Conservation (phyloP, 2,329 filamentous ascomycete genomes). For the Aspergillus ochraceoroseus region DNA sequence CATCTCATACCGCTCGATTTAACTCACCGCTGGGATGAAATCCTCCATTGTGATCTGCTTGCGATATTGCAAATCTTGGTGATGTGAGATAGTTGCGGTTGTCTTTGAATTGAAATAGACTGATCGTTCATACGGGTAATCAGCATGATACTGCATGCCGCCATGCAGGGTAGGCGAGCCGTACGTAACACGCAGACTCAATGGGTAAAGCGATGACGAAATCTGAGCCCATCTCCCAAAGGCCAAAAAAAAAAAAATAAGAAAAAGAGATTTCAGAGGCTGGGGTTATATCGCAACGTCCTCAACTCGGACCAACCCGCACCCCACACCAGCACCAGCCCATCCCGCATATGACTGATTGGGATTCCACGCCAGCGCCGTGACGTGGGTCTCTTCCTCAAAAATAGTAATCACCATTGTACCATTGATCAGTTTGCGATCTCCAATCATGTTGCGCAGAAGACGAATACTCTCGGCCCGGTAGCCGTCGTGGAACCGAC, state of each 20-base stretch:
- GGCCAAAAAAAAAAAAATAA: too few species aligned
- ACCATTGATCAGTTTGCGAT: conserved; percentile 32
- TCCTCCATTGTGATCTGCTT: too few species aligned
- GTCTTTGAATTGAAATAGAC: too few species aligned
- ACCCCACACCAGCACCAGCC: conserved; percentile 63
- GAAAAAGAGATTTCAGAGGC: not conserved
- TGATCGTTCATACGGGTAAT: not conserved
- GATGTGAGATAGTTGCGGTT: too few species aligned
- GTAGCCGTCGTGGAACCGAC: conserved; percentile 45
- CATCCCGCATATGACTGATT: conserved; percentile 62
- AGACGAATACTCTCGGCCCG: conserved; percentile 38
- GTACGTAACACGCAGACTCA: too few species aligned
- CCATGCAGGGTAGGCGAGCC: conserved; percentile 6
- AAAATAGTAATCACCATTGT: conserved; percentile 47
- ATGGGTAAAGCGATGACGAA: too few species aligned
- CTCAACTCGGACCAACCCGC: conserved; percentile 62
- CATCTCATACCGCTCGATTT: too few species aligned
- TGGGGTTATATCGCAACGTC: conserved; percentile 51
- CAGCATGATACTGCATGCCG: not conserved
- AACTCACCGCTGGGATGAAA: too few species aligned
- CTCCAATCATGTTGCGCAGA: conserved; percentile 29
- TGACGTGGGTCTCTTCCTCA: conserved; percentile 60
- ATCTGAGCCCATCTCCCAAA: too few species aligned
- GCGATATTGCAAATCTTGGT: too few species aligned
- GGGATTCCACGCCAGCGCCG: conserved; percentile 63